Evolutionary conservation across 148 eudicot species (phyloP).

Genomic region (Amaranthus hypochondriacus): DNA sequence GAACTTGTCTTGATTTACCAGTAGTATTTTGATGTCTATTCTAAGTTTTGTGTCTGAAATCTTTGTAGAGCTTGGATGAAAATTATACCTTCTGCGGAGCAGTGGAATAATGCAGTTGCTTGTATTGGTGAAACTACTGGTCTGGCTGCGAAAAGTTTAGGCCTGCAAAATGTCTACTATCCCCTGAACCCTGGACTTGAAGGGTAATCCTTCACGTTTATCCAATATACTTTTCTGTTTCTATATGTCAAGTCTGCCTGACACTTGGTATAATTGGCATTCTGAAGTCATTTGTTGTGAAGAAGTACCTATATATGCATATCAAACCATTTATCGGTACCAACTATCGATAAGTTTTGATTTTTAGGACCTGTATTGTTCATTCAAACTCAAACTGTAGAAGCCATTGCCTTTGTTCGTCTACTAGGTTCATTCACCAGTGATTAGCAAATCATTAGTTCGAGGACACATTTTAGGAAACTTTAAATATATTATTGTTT

Average conservation of each 20-base stretch:
- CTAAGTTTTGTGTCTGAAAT: not conserved
- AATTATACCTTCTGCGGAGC: conserved; percentile 42
- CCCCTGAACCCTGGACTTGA: conserved; percentile 80
- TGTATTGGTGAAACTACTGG: conserved; percentile 99
- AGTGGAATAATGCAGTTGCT: conserved; percentile 62
- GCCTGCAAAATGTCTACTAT: conserved; percentile 66
- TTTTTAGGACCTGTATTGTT: no score
- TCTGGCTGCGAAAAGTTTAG: conserved; percentile 69
- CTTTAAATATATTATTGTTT: not conserved
- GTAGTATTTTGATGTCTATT: not conserved
- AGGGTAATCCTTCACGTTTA: conserved; percentile 47
- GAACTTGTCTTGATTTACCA: not conserved
- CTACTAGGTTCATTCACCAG: not conserved
- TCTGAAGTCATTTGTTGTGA: not conserved
- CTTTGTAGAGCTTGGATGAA: conserved; percentile 70
- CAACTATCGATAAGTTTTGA: not conserved
- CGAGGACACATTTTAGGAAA: not conserved
- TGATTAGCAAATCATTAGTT: not conserved
- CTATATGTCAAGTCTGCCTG: not conserved
- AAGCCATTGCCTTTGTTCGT: not conserved
- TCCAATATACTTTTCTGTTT: not conserved
- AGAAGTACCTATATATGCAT: not conserved
- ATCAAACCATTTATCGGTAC: not conserved
- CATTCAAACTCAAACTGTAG: not conserved
- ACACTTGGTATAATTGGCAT: not conserved